Evolutionary conservation across 2,329 filamentous ascomycete species (phyloP).

Genomic region (Thermothelomyces thermophilus): DNA sequence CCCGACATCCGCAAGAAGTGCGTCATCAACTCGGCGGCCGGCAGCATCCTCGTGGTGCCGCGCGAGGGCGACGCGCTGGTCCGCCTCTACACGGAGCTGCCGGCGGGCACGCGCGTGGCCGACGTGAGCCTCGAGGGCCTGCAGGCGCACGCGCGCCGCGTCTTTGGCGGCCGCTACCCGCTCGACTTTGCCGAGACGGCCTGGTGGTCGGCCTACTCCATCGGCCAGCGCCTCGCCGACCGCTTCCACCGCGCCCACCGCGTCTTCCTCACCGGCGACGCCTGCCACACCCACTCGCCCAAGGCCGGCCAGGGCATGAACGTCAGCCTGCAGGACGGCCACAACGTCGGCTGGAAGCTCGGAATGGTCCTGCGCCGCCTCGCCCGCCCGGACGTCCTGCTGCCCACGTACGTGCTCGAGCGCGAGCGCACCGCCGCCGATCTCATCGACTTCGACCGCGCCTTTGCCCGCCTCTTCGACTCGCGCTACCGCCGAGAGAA

Average conservation of each 20-base stretch:
- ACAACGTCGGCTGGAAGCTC: constrained; percentile 57
- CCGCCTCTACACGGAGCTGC: constrained; percentile 57
- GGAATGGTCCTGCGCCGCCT: constrained; percentile 41
- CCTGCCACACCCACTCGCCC: constrained; percentile 60
- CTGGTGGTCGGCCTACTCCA: constrained; percentile 60
- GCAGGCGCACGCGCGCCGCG: constrained; percentile 43
- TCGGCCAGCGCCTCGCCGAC: constrained; percentile 55
- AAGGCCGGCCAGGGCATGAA: constrained; percentile 62
- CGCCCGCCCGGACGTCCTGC: constrained; percentile 34
- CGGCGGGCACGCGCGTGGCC: constrained; percentile 41
- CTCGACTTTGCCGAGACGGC: constrained; percentile 47
- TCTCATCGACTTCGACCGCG: constrained; percentile 55
- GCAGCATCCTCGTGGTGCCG: constrained; percentile 56
- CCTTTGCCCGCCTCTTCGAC: constrained; percentile 48
- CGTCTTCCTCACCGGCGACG: constrained; percentile 58
- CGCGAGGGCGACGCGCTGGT: constrained; percentile 51
- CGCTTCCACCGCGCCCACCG: constrained; percentile 50
- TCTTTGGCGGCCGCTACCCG: constrained; percentile 46
- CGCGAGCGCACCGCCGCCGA: constrained; percentile 47
- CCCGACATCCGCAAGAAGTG: constrained; percentile 55
- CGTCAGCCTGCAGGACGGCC: constrained; percentile 54
- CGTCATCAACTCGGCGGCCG: constrained; percentile 46
- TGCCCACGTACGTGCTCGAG: constrained; percentile 49
- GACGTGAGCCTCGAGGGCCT: constrained; percentile 48
- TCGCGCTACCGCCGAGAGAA: constrained; percentile 33